These are phyloP conservation scores for Lecanicillium sp. DNA, from an alignment of 2,329 filamentous ascomycete genomes.

Conservation along the genomic window DNA sequence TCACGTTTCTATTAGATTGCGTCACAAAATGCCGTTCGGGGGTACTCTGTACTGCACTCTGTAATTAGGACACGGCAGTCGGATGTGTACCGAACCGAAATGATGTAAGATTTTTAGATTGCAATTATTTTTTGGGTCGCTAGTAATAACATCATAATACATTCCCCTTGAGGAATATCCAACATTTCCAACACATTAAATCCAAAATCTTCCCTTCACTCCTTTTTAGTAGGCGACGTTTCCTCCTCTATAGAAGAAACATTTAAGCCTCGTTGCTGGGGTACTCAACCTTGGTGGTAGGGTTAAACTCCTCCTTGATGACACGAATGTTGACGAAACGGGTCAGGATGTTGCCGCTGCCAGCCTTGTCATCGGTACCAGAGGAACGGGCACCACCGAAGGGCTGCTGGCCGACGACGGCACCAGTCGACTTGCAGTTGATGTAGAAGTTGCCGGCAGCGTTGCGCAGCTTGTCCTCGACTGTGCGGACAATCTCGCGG, in stretches of 20 bases:
- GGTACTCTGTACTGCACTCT: too few relatives aligned
- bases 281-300: slow-evolving; percentile 56
- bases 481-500: slow-evolving; percentile 55
- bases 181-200: slow-evolving; percentile 3
- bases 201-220: slow-evolving; percentile 4
- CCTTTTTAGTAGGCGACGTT: slow-evolving; percentile 1
- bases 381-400: slow-evolving; percentile 62
- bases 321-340: slow-evolving; percentile 61
- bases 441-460: slow-evolving; percentile 79
- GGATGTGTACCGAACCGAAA: too few relatives aligned
- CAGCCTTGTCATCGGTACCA: slow-evolving; percentile 68
- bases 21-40: too few relatives aligned
- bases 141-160: too few relatives aligned
- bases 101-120: too few relatives aligned
- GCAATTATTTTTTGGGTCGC: too few relatives aligned
- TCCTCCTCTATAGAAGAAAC: background rate
- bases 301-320: slow-evolving; percentile 68
- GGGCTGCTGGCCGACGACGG: slow-evolving; percentile 65
- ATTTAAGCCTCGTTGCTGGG: slow-evolving; percentile 60
- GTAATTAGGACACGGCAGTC: too few relatives aligned
- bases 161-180: too few relatives aligned
- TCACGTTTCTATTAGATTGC: too few relatives aligned
- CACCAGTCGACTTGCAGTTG: slow-evolving; percentile 74
- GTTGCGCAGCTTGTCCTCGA: slow-evolving; percentile 64
- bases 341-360: slow-evolving; percentile 54